These are phyloP conservation scores for Gryganskiella cystojenkinii DNA, from an alignment of 192 early-diverging fungal species.

Conservation along the genomic window DNA sequence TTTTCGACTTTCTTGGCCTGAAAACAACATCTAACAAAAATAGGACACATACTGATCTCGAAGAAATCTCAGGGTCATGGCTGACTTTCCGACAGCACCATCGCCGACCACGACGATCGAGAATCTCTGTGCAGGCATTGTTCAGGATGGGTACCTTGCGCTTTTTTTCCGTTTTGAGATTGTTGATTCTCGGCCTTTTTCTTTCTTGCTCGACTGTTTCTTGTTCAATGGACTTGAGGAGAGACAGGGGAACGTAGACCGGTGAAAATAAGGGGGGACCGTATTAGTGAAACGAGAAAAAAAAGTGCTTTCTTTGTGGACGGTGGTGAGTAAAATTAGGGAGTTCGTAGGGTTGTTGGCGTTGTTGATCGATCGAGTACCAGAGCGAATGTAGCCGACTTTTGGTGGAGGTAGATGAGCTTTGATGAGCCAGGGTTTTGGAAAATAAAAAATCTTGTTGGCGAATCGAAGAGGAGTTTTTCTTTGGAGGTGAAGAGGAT, in stretches of 20 bases:
- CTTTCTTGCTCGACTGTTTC: background rate
- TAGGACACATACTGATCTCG: constrained; percentile 69
- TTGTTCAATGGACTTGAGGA: background rate
- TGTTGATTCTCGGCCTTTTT: too few relatives aligned
- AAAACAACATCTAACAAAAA: background rate
- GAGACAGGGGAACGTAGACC: background rate
- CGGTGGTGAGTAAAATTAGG: too few relatives aligned
- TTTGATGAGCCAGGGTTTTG: too few relatives aligned
- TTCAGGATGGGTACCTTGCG: background rate
- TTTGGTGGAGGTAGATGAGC: too few relatives aligned
- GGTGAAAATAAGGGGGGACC: background rate
- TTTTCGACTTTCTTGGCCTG: background rate
- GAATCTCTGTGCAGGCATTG: constrained; percentile 11
- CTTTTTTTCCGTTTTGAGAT: too few relatives aligned
- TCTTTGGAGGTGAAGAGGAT: background rate
- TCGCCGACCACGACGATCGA: constrained; percentile 44
- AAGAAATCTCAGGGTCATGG: constrained; percentile 84
- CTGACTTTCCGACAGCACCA: constrained; percentile 76
- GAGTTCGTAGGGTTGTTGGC: too few relatives aligned
- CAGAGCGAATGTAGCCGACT: too few relatives aligned
- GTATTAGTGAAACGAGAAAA: too few relatives aligned
- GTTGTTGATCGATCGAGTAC: too few relatives aligned
- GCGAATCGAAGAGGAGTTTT: background rate
- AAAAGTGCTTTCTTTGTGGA: too few relatives aligned
- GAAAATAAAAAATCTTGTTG: too few relatives aligned